phyloP scores from a whole-genome alignment of 2,329 filamentous ascomycete genomes.

The Botryotinia globosa region DNA sequence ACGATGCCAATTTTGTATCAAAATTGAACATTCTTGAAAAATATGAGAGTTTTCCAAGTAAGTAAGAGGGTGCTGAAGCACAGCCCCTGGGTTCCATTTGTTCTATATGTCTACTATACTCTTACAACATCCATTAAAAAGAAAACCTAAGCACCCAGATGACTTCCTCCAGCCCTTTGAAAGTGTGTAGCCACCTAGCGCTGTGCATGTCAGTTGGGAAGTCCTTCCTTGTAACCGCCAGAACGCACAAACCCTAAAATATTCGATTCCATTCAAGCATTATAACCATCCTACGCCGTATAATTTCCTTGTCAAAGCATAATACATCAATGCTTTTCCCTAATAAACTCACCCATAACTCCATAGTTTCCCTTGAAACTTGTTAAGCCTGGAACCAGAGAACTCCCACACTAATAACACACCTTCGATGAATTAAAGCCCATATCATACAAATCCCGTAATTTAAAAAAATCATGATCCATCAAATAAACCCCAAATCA shows the following conservation, averaged over 20 bases:
- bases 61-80: background rate
- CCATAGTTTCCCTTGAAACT: background rate
- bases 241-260: background rate
- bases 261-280: background rate
- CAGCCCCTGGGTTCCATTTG: background rate
- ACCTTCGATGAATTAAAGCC: constrained; percentile 10
- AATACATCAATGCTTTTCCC: background rate
- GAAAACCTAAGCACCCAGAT: background rate
- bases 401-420: constrained; percentile 20
- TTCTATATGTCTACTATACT: constrained; percentile 19
- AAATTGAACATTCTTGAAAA: background rate
- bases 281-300: background rate
- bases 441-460: constrained; percentile 14
- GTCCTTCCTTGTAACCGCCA: background rate
- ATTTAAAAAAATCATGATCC: background rate
- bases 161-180: background rate
- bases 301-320: constrained; percentile 16
- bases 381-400: constrained; percentile 8
- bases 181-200: background rate
- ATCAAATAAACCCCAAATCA: constrained; percentile 6
- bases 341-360: constrained; percentile 6
- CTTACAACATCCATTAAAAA: constrained; percentile 14
- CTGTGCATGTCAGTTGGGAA: background rate
- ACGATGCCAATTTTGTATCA: background rate
- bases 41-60: background rate